These are phyloP conservation scores for Saccharum spontaneum DNA, from an alignment of 176 grass and related monocot genomes.

Conservation along the genomic window DNA sequence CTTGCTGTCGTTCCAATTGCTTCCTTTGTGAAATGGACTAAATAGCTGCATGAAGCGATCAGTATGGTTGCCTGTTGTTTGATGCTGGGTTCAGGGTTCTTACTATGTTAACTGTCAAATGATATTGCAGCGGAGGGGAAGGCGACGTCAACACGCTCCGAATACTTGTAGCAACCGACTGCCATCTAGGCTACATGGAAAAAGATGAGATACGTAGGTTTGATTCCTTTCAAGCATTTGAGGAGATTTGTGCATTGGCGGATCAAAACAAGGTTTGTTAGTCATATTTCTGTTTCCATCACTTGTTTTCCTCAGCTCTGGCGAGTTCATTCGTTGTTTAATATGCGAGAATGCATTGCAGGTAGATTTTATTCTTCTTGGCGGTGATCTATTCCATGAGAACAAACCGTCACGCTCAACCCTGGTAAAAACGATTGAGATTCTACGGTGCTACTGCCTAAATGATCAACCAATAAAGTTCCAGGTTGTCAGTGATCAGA, in stretches of 20 bases:
- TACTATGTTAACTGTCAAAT: slow-evolving; percentile 3
- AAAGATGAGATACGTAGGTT: slow-evolving; percentile 93
- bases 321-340: not conserved
- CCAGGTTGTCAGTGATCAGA: slow-evolving; percentile 77
- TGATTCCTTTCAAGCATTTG: slow-evolving; percentile 87
- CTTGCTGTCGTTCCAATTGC: not conserved
- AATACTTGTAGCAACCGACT: slow-evolving; percentile 76
- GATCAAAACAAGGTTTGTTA: slow-evolving; percentile 72
- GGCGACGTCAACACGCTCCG: slow-evolving; percentile 36
- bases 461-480: slow-evolving; percentile 68
- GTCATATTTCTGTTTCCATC: not conserved
- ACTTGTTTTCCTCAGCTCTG: not conserved
- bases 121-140: slow-evolving; percentile 17
- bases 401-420: slow-evolving; percentile 85
- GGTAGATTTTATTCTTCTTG: slow-evolving; percentile 86
- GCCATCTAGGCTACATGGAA: slow-evolving; percentile 95
- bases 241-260: slow-evolving; percentile 83
- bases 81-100: not conserved
- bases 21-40: not conserved
- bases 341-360: slow-evolving; percentile 18
- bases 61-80: not conserved
- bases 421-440: slow-evolving; percentile 77
- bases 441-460: slow-evolving; percentile 62
- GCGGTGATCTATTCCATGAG: slow-evolving; percentile 85
- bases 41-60: not conserved